Base-by-base conservation (phyloP, 768 basidiomycete species). In the Paxillus rubicundulus region DNA sequence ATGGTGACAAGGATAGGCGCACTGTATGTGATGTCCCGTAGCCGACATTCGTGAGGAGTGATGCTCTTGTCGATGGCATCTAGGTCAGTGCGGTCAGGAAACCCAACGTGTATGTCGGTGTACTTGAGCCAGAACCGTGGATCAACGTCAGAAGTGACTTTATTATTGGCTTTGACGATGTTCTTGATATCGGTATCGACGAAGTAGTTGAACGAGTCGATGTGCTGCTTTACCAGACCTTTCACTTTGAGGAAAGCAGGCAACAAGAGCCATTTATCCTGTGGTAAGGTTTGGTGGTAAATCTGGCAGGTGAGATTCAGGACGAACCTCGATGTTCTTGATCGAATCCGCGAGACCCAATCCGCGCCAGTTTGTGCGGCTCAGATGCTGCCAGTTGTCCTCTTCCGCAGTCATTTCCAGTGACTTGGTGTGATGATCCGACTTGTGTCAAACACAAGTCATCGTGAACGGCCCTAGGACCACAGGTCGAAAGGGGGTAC, bases 251-350 rank as follows among this genome's bases (percentile, higher is more conserved):
- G 78, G 64, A 98, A 99, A 9, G 95, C 96, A 2, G 97, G 97
- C 2, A 99, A 76, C 9, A 99, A 75, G 17, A 97, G 82, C 97
- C 97, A 99, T 85, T 99, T 99, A 68, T 99, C 97, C 95, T 97
- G 60, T 40, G 30, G 13, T 45, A 24, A 7, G 13, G 9, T 46
- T 48, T 52, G 32, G 57, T 54, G 49, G 47, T 33, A 21, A 6
- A 30, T 4, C 9, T 21, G 50, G 17, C 55, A 55, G 44, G 32
- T 32, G 24, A 14, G 21, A 40, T 9, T 45, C 27, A 32, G 39
- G 50, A 28, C 30, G 20, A n/a, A 92, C 95, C 82, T 97, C 87
- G 16, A 98, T 85, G 38, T 74, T 83, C 74, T 96, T 96, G 50
- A 98, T 85, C 0, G 92, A 89, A 72, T 95, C 94, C 12, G 87